These are phyloP conservation scores for Withania somnifera DNA, from an alignment of 305 asterid species.

Conservation along the genomic window DNA sequence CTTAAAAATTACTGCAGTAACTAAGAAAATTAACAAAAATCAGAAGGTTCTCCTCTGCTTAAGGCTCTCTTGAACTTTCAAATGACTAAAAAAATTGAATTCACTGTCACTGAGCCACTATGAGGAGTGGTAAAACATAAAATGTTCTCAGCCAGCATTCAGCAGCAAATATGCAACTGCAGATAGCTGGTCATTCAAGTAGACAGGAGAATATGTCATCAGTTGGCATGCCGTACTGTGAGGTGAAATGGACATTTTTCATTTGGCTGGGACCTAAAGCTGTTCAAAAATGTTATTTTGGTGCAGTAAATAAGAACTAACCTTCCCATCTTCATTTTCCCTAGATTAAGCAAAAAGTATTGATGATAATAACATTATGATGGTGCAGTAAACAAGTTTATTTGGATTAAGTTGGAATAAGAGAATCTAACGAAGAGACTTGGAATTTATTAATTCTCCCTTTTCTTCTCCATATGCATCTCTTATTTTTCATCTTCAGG, in stretches of 20 bases:
- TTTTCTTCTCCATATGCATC: background rate
- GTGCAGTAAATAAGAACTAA: background rate
- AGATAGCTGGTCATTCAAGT: background rate
- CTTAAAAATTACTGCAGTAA: no score
- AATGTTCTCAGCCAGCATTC: background rate
- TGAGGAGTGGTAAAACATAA: background rate
- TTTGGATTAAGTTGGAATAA: background rate
- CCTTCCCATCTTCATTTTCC: background rate
- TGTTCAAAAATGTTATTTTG: background rate
- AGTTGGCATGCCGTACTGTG: background rate
- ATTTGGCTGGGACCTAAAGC: background rate
- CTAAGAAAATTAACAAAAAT: background rate
- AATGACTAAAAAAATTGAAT: background rate
- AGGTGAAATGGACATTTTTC: background rate
- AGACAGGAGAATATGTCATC: background rate
- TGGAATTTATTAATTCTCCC: background rate
- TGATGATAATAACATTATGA: background rate
- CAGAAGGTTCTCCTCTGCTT: background rate
- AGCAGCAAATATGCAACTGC: background rate
- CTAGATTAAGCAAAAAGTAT: background rate
- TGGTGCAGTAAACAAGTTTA: background rate
- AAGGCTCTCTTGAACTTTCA: background rate
- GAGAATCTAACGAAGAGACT: background rate
- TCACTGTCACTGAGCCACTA: background rate
- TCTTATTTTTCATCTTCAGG: background rate